Evolutionary conservation across 257 asterid genomes (phyloP).

Genomic region (Nicotiana paniculata): DNA sequence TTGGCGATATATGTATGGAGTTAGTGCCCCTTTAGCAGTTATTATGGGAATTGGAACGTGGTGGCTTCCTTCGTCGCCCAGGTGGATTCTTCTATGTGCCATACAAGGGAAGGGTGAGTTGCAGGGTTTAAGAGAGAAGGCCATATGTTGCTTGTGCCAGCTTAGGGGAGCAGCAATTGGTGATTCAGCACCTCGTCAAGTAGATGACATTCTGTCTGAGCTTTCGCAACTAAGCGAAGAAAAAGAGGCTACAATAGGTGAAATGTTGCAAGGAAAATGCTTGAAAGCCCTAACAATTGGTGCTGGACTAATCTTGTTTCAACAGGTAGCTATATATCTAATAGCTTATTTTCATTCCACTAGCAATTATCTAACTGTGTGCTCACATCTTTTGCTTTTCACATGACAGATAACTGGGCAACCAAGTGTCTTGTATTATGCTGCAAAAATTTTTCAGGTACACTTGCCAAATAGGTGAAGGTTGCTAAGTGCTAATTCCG

Average conservation of each 20-base stretch:
- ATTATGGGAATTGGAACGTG: conserved; percentile 92
- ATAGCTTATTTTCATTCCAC: background rate
- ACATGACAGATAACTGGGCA: conserved; percentile 89
- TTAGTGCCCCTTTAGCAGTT: conserved; percentile 65
- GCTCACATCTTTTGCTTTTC: conserved; percentile 22
- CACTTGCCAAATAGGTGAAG: conserved; percentile 7
- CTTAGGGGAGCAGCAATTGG: conserved; percentile 64
- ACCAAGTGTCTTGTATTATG: conserved; percentile 96
- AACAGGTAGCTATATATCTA: conserved; percentile 55
- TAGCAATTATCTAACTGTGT: background rate
- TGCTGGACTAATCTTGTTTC: conserved; percentile 86
- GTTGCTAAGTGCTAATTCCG: background rate
- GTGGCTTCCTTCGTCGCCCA: conserved; percentile 95
- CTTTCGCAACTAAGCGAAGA: conserved; percentile 71
- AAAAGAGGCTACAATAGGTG: conserved; percentile 62
- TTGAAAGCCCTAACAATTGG: conserved; percentile 89
- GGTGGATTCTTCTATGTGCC: conserved; percentile 90
- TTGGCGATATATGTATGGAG: conserved; percentile 89
- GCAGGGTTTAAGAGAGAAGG: conserved; percentile 48
- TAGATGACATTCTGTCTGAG: conserved; percentile 85
- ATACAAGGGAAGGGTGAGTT: conserved; percentile 74
- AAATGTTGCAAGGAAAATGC: conserved; percentile 89
- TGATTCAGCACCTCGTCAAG: conserved; percentile 55
- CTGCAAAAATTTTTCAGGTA: conserved; percentile 92
- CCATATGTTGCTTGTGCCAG: conserved; percentile 67